Base-by-base conservation (phyloP, 1,139 yeast genomes). In the Diutina catenulata region DNA sequence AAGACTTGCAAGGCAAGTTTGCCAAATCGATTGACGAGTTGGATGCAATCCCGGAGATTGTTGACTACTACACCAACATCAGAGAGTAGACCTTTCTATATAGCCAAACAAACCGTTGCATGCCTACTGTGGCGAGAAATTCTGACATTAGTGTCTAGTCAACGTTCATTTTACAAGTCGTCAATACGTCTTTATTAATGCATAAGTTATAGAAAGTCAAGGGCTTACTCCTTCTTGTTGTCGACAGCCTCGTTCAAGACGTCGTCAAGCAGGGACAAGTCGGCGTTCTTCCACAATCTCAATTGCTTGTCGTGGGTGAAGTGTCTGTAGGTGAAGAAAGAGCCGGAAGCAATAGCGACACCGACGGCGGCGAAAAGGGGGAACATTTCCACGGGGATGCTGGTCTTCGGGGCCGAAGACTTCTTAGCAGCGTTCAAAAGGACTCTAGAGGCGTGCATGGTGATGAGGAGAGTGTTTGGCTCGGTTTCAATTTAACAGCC, bases 21-120 rank as follows among this genome's bases (percentile, higher is more conserved):
- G 68, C 68, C 19, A 81, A 77, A 50, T 73, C 87, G 27, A 56
- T 80, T 36, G 64, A 59, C 21, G 65, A 68, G 40, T 62, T 88
- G 39, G 94, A 84, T 43, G 84, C 76, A 29, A 60, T 84, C 16
- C 84, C 82, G 37, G 96, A 88, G 49, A 82, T 88, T 25, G 76
- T 86, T 7, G 86, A 78, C 45, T 76, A 82, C 44, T 83, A 82
- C 59, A 47, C 91, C 68, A 72, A 67, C 47, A 64, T 70, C 21
- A 37, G 42, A 15, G 38, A 41, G n/a, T 36, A 27, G 7, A n/a
- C n/a, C n/a, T n/a, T 10, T 31, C 25, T 40, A 26, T 6, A 29
- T 31, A 39, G 33, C 25, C n/a, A n/a, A n/a, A 28, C 4, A 15
- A 13, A 19, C 2, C 9, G 6, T 28, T 7, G 11, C n/a, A n/a